phyloP scores from a whole-genome alignment of 768 basidiomycete species.

The Fomitopsis serialis region DNA sequence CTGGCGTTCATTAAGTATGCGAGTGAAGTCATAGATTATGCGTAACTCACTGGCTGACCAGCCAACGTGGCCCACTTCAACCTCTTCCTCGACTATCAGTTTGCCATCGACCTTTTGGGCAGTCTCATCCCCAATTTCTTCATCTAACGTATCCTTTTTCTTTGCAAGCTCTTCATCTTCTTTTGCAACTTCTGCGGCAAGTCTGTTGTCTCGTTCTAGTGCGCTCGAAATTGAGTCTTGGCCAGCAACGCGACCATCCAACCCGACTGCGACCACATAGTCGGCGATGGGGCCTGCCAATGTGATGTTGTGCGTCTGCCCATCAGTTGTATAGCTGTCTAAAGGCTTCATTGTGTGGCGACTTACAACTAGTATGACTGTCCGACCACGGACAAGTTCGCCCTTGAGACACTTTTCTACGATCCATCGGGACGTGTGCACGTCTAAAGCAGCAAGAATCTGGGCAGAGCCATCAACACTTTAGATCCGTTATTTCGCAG shows the following conservation, averaged over 20 bases:
- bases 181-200: constrained; percentile 22
- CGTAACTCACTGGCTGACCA: constrained; percentile 26
- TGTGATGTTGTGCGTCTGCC: constrained; percentile 17
- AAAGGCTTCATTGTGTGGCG: too few relatives aligned
- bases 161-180: constrained; percentile 18
- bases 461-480: constrained; percentile 5
- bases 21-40: too few relatives aligned
- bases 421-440: constrained; percentile 46
- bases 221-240: constrained; percentile 9
- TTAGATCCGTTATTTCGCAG: too few relatives aligned
- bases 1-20: not conserved
- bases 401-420: constrained; percentile 42
- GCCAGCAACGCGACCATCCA: constrained; percentile 8
- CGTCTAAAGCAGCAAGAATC: constrained; percentile 42
- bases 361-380: constrained; percentile 43
- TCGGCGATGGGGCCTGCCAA: constrained; percentile 13
- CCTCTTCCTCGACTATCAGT: constrained; percentile 32
- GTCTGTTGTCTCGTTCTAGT: constrained; percentile 14
- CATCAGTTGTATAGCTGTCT: too few relatives aligned
- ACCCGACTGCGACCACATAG: constrained; percentile 13
- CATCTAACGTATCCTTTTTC: constrained; percentile 13
- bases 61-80: constrained; percentile 30
- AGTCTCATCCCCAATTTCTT: constrained; percentile 11
- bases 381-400: constrained; percentile 39
- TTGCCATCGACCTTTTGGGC: constrained; percentile 21